Evolutionary conservation across 306 rosid genomes (phyloP).

Genomic region (Psophocarpus tetragonolobus): DNA sequence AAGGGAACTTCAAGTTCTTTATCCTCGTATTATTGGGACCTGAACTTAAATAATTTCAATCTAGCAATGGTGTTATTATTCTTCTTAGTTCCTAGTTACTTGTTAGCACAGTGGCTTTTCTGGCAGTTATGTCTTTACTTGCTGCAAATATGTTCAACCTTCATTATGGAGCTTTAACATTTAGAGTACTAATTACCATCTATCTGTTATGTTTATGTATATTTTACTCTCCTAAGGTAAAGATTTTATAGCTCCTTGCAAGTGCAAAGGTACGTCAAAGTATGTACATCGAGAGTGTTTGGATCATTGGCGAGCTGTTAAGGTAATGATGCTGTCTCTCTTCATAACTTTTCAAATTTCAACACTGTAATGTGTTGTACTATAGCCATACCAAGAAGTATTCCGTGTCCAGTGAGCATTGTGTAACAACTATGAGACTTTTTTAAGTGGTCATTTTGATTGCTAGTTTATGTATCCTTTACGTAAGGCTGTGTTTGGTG

Average conservation of each 20-base stretch:
- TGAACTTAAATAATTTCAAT: neutral
- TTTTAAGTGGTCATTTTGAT: neutral
- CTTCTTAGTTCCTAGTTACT: neutral
- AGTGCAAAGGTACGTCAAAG: constrained; percentile 84
- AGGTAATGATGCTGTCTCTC: constrained; percentile 25
- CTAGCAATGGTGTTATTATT: neutral
- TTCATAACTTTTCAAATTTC: neutral
- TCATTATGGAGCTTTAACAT: neutral
- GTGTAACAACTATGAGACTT: neutral
- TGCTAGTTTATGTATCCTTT: neutral
- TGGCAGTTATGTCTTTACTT: neutral
- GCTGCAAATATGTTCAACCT: neutral
- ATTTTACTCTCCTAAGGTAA: constrained; percentile 46
- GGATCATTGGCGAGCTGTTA: constrained; percentile 92
- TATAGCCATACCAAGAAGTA: neutral
- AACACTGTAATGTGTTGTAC: neutral
- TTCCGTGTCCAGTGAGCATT: neutral
- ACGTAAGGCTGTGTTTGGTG: neutral
- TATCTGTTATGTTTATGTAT: neutral
- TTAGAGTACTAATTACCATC: too few species aligned
- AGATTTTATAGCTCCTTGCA: constrained; percentile 85
- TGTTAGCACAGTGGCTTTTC: neutral
- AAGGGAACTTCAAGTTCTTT: neutral
- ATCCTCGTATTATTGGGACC: neutral
- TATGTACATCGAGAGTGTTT: constrained; percentile 79